Conservation (phyloP, 306 rosid species). For the Carpinus fangiana region DNA sequence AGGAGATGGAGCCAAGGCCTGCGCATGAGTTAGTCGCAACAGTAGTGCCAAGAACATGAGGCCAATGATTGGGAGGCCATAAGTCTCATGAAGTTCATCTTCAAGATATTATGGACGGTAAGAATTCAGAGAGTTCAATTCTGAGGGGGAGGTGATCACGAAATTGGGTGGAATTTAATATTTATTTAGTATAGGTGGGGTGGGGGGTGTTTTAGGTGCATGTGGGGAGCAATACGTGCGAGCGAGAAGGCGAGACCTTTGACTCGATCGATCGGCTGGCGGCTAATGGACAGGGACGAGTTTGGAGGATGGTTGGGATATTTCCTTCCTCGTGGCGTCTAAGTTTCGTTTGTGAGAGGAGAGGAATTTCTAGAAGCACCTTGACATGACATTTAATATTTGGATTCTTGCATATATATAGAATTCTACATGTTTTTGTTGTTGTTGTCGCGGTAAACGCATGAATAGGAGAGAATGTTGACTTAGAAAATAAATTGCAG, state of each 20-base stretch:
- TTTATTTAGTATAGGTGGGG: not conserved
- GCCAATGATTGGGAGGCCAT: conserved; percentile 40
- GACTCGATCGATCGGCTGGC: conserved; percentile 27
- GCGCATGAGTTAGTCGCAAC: conserved; percentile 40
- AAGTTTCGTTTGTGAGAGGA: no score
- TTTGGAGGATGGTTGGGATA: not conserved
- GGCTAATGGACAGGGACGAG: conserved; percentile 21
- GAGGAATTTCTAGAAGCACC: no score
- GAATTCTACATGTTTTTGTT: no score
- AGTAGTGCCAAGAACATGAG: conserved; percentile 38
- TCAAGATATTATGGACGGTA: not conserved
- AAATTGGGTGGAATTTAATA: conserved; percentile 21
- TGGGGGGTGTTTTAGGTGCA: not conserved
- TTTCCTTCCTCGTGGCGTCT: conserved; percentile 10
- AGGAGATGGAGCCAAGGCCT: conserved; percentile 45
- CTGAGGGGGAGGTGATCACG: not conserved
- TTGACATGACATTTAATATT: no score
- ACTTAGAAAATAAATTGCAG: no score
- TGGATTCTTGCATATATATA: no score
- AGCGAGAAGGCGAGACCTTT: not conserved
- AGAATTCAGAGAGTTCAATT: not conserved
- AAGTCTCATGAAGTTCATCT: conserved; percentile 33
- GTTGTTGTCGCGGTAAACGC: no score
- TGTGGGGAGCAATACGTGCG: not conserved
- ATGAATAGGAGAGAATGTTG: no score